phyloP scores from a whole-genome alignment of 768 basidiomycete species.

The Hysterangium stoloniferum region DNA sequence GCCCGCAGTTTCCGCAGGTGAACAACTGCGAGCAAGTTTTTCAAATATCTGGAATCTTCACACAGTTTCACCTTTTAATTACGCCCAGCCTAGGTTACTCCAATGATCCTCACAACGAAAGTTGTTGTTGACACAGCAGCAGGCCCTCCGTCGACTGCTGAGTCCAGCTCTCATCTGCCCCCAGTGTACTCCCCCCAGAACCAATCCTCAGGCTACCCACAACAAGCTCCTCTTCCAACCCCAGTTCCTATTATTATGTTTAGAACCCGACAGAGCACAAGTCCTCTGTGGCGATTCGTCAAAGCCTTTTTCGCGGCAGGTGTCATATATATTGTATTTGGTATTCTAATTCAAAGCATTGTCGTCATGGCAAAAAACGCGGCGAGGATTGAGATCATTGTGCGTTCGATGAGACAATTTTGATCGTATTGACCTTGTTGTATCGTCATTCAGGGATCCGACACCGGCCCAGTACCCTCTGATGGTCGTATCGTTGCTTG shows the following conservation, averaged over 20 bases:
- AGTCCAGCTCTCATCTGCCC: neutral
- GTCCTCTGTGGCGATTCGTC: slow-evolving; percentile 18
- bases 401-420: no score
- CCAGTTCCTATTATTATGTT: no score
- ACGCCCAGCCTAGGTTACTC: no score
- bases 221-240: no score
- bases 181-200: neutral
- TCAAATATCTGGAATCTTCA: no score
- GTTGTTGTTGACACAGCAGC: no score
- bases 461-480: neutral
- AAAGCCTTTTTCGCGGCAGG: slow-evolving; percentile 22
- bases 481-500: slow-evolving; percentile 7
- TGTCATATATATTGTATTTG: slow-evolving; percentile 19
- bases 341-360: slow-evolving; percentile 11
- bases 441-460: neutral
- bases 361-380: neutral
- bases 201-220: neutral
- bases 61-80: no score
- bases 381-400: no score
- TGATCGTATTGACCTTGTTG: no score
- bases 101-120: no score
- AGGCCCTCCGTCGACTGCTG: neutral
- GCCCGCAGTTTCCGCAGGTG: no score
- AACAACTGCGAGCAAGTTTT: no score
- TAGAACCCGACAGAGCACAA: neutral